These are phyloP conservation scores for Hydrangea macrophylla DNA, from an alignment of 148 eudicot genomes.

Conservation along the genomic window DNA sequence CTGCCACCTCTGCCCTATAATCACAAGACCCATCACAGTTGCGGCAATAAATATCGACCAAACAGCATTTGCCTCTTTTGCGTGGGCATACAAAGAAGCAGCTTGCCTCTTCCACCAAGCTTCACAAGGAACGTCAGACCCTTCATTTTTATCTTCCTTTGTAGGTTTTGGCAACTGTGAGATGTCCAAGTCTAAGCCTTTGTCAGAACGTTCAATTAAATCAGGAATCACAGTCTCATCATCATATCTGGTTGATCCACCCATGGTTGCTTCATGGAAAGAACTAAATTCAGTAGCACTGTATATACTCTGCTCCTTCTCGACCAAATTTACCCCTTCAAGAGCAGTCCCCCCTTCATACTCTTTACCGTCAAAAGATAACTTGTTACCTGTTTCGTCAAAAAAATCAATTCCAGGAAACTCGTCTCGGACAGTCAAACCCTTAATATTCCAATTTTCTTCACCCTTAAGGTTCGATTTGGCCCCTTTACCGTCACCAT, in stretches of 20 bases:
- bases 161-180: slow-evolving; percentile 24
- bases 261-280: slow-evolving; percentile 24
- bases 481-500: slow-evolving; percentile 27
- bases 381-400: slow-evolving; percentile 36
- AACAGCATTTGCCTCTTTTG: slow-evolving; percentile 72
- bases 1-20: slow-evolving; percentile 78
- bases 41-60: slow-evolving; percentile 88
- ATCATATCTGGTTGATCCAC: slow-evolving; percentile 24
- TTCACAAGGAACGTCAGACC: slow-evolving; percentile 53
- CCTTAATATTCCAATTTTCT: slow-evolving; percentile 35
- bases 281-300: slow-evolving; percentile 27
- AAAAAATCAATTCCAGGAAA: slow-evolving; percentile 29
- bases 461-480: slow-evolving; percentile 39
- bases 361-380: slow-evolving; percentile 37
- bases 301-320: slow-evolving; percentile 37
- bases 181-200: slow-evolving; percentile 29
- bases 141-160: slow-evolving; percentile 44
- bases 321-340: slow-evolving; percentile 28
- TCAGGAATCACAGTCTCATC: slow-evolving; percentile 31
- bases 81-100: slow-evolving; percentile 60
- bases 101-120: slow-evolving; percentile 90
- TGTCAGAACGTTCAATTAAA: slow-evolving; percentile 35
- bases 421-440: slow-evolving; percentile 39
- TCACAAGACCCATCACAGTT: slow-evolving; percentile 90
- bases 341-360: slow-evolving; percentile 31